Conservation (phyloP, 2,329 filamentous ascomycete genomes). For the Sclerotiophoma versabilis region DNA sequence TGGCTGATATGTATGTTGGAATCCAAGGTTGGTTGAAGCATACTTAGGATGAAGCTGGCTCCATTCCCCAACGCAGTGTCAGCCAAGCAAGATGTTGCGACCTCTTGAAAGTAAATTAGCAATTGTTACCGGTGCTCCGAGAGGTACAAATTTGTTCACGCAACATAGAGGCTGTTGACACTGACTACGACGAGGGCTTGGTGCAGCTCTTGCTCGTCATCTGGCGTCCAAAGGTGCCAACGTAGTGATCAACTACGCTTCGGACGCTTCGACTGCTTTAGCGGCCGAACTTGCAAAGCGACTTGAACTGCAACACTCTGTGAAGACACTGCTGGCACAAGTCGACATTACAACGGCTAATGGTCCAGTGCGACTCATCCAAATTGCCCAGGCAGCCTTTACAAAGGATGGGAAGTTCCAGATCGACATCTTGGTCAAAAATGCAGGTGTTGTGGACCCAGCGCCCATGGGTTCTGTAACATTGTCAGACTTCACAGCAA, state of each 20-base stretch:
- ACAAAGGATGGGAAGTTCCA: slow-evolving; percentile 60
- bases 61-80: neutral
- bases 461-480: slow-evolving; percentile 53
- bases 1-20: neutral
- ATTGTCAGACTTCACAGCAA: slow-evolving; percentile 64
- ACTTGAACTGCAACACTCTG: slow-evolving; percentile 61
- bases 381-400: slow-evolving; percentile 63
- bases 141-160: slow-evolving; percentile 60
- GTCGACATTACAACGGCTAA: slow-evolving; percentile 69
- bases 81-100: slow-evolving; percentile 1
- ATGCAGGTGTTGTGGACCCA: slow-evolving; percentile 73
- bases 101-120: slow-evolving; percentile 71
- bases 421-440: slow-evolving; percentile 83
- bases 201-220: slow-evolving; percentile 68
- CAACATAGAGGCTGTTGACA: neutral
- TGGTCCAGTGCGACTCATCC: slow-evolving; percentile 65
- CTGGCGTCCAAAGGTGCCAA: slow-evolving; percentile 74
- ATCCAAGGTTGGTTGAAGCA: neutral
- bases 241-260: slow-evolving; percentile 74
- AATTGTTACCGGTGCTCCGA: slow-evolving; percentile 76
- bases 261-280: slow-evolving; percentile 59
- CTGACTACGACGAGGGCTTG: slow-evolving; percentile 67
- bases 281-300: slow-evolving; percentile 60
- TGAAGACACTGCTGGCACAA: slow-evolving; percentile 67
- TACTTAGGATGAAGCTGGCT: neutral